These are phyloP conservation scores for Claviceps digitariae DNA, from an alignment of 2,329 filamentous ascomycete genomes.

Conservation along the genomic window DNA sequence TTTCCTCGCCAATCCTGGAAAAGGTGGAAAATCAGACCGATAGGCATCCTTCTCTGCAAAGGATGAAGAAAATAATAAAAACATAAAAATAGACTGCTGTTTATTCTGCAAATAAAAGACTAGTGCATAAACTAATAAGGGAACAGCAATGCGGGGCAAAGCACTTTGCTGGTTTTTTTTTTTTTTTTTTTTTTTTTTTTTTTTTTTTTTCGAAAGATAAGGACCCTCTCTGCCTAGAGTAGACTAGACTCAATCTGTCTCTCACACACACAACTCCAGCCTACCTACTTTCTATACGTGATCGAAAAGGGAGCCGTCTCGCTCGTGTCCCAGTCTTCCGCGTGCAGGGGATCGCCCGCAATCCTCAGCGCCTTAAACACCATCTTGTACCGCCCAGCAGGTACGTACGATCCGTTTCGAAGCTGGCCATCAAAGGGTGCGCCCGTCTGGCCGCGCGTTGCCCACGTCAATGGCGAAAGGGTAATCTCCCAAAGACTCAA, in stretches of 20 bases:
- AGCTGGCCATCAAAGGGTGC: constrained; percentile 26
- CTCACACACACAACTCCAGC: background rate
- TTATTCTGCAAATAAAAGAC: no score
- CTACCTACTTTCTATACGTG: background rate
- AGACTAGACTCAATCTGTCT: background rate
- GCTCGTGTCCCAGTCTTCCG: constrained; percentile 24
- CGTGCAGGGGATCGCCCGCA: constrained; percentile 24
- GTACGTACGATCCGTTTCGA: constrained; percentile 25
- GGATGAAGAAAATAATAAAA: no score
- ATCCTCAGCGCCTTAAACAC: constrained; percentile 28
- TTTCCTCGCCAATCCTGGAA: no score
- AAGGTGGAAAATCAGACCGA: no score
- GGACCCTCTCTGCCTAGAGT: no score
- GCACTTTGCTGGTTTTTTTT: no score
- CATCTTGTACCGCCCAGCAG: constrained; percentile 29
- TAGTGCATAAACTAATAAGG: no score
- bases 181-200: no score
- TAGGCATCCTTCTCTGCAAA: no score
- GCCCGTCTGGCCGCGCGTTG: background rate
- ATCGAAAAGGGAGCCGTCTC: background rate
- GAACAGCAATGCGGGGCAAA: no score
- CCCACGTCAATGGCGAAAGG: background rate
- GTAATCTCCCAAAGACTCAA: background rate
- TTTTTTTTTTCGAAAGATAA: no score
- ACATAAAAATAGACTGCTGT: no score